These are phyloP conservation scores for Aquilaria agallochum DNA, from an alignment of 441 rosid species.

Conservation along the genomic window DNA sequence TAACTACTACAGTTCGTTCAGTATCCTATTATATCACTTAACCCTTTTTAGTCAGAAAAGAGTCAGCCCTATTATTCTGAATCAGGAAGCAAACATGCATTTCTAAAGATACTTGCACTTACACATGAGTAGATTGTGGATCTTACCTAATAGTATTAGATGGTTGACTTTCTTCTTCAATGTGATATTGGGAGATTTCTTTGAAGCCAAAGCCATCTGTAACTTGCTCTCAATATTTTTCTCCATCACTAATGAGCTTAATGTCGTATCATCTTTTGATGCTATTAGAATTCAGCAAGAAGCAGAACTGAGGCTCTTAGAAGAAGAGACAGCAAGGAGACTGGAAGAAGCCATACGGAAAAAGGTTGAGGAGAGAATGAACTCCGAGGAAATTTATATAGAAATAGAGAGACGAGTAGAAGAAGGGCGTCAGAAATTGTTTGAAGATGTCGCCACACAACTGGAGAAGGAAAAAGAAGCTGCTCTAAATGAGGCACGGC, in stretches of 20 bases:
- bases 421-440: slow-evolving; percentile 57
- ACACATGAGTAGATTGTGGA: neutral
- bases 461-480: slow-evolving; percentile 64
- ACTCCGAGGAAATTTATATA: slow-evolving; percentile 45
- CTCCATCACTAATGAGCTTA: neutral
- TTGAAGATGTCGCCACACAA: slow-evolving; percentile 51
- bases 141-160: neutral
- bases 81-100: too few species aligned
- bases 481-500: slow-evolving; percentile 61
- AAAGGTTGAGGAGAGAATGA: slow-evolving; percentile 69
- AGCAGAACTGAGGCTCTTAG: slow-evolving; percentile 55
- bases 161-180: too few species aligned
- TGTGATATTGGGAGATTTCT: neutral
- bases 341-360: slow-evolving; percentile 67
- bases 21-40: too few species aligned
- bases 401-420: slow-evolving; percentile 53
- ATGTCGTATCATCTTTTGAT: neutral
- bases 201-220: neutral
- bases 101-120: neutral
- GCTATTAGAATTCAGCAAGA: slow-evolving; percentile 50
- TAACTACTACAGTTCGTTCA: too few species aligned
- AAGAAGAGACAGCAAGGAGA: slow-evolving; percentile 76
- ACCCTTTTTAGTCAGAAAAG: too few species aligned
- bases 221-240: neutral
- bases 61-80: too few species aligned